Evolutionary conservation across 2,329 filamentous ascomycete genomes (phyloP).

Genomic region (Chaetothyriales sp.): DNA sequence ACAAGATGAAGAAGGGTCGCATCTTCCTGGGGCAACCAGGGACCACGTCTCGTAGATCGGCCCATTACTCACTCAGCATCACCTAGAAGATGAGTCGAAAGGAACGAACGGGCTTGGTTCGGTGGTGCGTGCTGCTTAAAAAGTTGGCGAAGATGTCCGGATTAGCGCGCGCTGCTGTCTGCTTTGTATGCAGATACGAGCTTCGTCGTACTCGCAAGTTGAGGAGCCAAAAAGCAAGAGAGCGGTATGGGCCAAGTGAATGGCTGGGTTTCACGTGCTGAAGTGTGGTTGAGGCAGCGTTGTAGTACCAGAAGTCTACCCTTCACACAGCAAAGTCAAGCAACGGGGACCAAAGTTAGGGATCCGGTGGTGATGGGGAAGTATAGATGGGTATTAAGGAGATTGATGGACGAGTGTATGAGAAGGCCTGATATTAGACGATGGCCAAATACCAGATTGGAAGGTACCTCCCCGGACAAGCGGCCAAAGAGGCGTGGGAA

Average conservation of each 20-base stretch:
- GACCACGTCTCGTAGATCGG: constrained; percentile 53
- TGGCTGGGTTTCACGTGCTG: not conserved
- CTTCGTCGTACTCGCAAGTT: not conserved
- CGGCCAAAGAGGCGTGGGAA: not conserved
- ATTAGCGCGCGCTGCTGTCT: not conserved
- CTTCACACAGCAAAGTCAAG: not conserved
- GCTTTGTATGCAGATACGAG: not conserved
- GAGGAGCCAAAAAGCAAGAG: not conserved
- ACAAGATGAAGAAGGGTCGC: constrained; percentile 55
- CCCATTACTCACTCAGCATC: constrained; percentile 22
- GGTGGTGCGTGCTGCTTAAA: not conserved
- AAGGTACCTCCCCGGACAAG: not conserved
- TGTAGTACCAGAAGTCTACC: not conserved
- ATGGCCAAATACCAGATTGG: not conserved
- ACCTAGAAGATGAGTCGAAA: not conserved
- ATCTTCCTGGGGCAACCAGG: constrained; percentile 72
- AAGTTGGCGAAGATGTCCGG: not conserved
- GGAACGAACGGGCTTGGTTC: not conserved
- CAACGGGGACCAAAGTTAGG: not conserved
- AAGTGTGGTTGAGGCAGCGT: not conserved
- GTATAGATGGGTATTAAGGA: not conserved
- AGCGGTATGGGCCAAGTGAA: not conserved
- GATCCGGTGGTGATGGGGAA: not conserved
- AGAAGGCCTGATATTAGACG: not conserved
- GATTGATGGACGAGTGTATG: not conserved